A percentile compares a stretch with the other conserved stretches of the same genome.
Evolutionary conservation across 768 basidiomycete species (phyloP).

Genomic region (Austroboletus eburneus): DNA sequence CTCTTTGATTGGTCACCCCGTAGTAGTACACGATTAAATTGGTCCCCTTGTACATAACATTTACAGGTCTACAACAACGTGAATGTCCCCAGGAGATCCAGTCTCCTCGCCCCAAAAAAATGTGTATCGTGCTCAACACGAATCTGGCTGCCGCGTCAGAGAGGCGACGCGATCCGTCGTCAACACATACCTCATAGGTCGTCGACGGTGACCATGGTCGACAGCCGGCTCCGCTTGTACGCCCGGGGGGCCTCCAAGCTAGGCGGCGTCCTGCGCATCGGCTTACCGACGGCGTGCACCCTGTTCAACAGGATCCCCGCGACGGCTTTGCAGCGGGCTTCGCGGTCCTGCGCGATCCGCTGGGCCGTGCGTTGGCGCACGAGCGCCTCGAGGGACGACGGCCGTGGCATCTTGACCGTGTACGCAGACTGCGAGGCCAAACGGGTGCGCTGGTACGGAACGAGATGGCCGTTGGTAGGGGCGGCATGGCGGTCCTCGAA

Average conservation of each 20-base stretch:
- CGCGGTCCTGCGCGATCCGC: slow-evolving; percentile 33
- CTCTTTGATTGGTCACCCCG: slow-evolving; percentile 28
- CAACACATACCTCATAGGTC: slow-evolving; percentile 21
- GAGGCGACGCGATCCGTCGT: too few species aligned
- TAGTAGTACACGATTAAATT: too few species aligned
- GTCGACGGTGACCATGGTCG: slow-evolving; percentile 47
- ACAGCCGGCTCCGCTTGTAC: slow-evolving; percentile 53
- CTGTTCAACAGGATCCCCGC: slow-evolving; percentile 56
- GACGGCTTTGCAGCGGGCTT: slow-evolving; percentile 47
- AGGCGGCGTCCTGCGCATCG: slow-evolving; percentile 41
- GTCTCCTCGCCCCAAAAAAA: background rate
- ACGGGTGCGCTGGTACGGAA: slow-evolving; percentile 25
- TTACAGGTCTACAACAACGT: slow-evolving; percentile 10
- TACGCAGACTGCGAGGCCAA: slow-evolving; percentile 23
- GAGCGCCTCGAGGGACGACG: slow-evolving; percentile 20
- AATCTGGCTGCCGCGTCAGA: too few species aligned
- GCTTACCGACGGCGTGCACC: slow-evolving; percentile 48
- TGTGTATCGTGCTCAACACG: slow-evolving; percentile 17
- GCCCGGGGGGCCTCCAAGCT: slow-evolving; percentile 29
- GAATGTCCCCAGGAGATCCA: too few species aligned
- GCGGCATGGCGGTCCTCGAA: slow-evolving; percentile 23
- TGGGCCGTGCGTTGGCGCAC: slow-evolving; percentile 32
- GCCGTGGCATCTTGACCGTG: slow-evolving; percentile 23
- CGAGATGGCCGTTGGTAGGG: slow-evolving; percentile 7
- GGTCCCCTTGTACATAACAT: too few species aligned